A percentile compares a stretch with the other conserved stretches of the same genome.
These are phyloP conservation scores for Voacanga thouarsii DNA, from an alignment of 257 asterid genomes.

Conservation along the genomic window DNA sequence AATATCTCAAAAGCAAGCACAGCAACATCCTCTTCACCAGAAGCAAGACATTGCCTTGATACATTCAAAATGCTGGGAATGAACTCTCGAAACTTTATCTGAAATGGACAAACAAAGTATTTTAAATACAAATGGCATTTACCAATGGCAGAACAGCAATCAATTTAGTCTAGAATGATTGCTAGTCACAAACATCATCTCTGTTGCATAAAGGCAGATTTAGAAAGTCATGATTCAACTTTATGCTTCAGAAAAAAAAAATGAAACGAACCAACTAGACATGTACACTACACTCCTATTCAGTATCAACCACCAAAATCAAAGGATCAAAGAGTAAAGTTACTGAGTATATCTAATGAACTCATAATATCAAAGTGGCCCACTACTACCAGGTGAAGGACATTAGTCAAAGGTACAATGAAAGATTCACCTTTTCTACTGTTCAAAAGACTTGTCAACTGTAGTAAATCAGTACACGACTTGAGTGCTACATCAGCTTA, in stretches of 20 bases:
- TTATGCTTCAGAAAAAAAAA: background rate
- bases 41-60: slow-evolving; percentile 93
- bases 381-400: background rate
- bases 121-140: background rate
- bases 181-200: background rate
- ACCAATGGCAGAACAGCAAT: background rate
- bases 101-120: slow-evolving; percentile 19
- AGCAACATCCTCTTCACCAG: slow-evolving; percentile 97
- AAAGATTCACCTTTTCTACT: background rate
- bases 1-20: slow-evolving; percentile 94
- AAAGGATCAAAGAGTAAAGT: background rate
- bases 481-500: no score
- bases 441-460: background rate
- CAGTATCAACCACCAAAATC: background rate
- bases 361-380: background rate
- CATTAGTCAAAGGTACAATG: background rate
- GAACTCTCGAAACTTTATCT: slow-evolving; percentile 92
- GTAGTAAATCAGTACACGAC: background rate
- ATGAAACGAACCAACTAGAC: no score
- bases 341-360: no score
- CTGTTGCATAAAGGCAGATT: background rate
- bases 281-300: no score
- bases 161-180: background rate
- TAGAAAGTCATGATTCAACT: background rate
- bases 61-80: slow-evolving; percentile 95